Conservation (phyloP, 257 asterid species). For the Plantago ovata region DNA sequence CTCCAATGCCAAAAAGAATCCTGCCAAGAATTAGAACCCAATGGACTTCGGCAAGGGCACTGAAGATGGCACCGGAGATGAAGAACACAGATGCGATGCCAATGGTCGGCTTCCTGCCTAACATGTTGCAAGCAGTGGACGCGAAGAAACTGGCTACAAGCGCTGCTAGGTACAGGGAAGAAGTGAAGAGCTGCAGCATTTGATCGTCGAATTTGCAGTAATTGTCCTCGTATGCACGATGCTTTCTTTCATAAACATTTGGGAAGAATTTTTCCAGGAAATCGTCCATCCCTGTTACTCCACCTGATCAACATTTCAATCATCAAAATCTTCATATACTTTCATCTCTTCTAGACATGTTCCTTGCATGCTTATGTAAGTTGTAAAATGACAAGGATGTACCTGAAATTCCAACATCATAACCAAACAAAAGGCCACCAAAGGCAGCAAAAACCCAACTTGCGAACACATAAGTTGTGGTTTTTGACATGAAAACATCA, state of each 20-base stretch:
- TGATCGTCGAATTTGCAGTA: constrained; percentile 83
- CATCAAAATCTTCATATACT: not conserved
- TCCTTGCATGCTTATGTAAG: no score
- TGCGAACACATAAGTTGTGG: constrained; percentile 4
- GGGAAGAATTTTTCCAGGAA: constrained; percentile 73
- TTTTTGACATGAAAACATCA: not conserved
- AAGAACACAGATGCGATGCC: constrained; percentile 47
- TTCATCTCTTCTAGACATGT: no score
- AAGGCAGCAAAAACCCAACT: constrained; percentile 15
- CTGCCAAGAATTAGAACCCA: constrained; percentile 61
- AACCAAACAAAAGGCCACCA: constrained; percentile 13
- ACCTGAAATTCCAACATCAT: constrained; percentile 15
- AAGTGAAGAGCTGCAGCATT: constrained; percentile 74
- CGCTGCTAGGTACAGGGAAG: constrained; percentile 71
- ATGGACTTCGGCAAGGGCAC: constrained; percentile 32
- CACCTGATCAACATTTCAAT: constrained; percentile 39
- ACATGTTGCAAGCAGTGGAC: constrained; percentile 44
- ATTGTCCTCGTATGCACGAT: constrained; percentile 45
- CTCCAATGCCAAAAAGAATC: constrained; percentile 70
- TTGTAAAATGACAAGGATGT: not conserved
- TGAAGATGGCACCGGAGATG: constrained; percentile 44
- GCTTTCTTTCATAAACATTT: constrained; percentile 32
- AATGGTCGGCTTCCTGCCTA: constrained; percentile 69
- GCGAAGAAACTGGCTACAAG: constrained; percentile 75
- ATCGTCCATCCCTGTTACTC: constrained; percentile 82